phyloP scores from a whole-genome alignment of 768 basidiomycete species.

The Lyophyllum shimeji region DNA sequence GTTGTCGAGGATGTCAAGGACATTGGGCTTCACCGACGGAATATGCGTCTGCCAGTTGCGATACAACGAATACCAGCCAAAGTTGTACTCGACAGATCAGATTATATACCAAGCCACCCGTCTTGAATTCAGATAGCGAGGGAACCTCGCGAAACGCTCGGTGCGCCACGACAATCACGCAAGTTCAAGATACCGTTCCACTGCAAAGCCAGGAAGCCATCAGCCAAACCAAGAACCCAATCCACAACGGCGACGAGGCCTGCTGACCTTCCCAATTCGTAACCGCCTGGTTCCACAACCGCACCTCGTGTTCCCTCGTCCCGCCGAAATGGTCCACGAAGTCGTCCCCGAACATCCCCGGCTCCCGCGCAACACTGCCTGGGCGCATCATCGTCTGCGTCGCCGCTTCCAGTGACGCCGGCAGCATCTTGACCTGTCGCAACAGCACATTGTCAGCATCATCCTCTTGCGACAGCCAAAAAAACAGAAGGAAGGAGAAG shows the following conservation, averaged over 20 bases:
- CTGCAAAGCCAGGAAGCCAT: conserved; percentile 34
- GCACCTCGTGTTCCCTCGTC: conserved; percentile 91
- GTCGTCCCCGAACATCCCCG: conserved; percentile 71
- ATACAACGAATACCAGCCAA: background rate
- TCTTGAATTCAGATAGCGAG: background rate
- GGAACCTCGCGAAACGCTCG: too few relatives aligned
- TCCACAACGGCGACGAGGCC: background rate
- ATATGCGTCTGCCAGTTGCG: background rate
- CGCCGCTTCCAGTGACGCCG: conserved; percentile 77
- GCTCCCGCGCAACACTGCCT: conserved; percentile 80
- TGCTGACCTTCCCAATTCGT: conserved; percentile 90
- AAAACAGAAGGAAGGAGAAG: background rate
- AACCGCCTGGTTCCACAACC: conserved; percentile 83
- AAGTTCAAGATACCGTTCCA: conserved; percentile 85
- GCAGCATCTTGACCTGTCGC: conserved; percentile 69
- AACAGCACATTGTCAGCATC: conserved; percentile 8
- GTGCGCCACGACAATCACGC: conserved; percentile 37
- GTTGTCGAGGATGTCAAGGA: too few relatives aligned
- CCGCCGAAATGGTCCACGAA: conserved; percentile 96
- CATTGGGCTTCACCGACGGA: background rate
- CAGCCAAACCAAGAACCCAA: conserved; percentile 1
- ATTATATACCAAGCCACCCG: background rate
- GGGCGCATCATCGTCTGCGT: conserved; percentile 77
- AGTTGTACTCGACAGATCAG: background rate
- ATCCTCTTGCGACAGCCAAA: conserved; percentile 9